Percentiles rank a stretch among this genome's conserved stretches.
Evolutionary conservation across 2,329 filamentous ascomycete species (phyloP).

Genomic region (Diaporthe aspalathi): DNA sequence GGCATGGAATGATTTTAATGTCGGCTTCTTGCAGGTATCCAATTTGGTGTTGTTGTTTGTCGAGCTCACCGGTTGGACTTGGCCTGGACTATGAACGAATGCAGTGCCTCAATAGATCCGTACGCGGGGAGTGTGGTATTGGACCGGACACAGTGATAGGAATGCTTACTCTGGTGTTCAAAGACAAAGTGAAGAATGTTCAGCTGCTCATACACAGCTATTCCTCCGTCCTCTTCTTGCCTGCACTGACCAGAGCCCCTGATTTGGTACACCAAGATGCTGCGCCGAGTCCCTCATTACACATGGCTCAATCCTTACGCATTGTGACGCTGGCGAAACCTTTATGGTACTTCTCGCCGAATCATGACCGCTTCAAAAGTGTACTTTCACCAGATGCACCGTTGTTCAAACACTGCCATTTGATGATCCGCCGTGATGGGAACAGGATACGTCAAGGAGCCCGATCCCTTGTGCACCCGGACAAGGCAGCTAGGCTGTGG

Average conservation of each 20-base stretch:
- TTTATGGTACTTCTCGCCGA: neutral
- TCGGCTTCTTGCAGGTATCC: neutral
- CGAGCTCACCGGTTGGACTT: too few species aligned
- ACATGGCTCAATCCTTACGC: neutral
- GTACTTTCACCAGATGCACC: neutral
- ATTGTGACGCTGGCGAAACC: neutral
- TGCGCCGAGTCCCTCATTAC: conserved; percentile 8
- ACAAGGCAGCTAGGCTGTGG: conserved; percentile 9
- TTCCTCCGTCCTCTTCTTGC: neutral
- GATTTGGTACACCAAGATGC: conserved; percentile 19
- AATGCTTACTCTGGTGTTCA: neutral
- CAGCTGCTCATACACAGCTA: neutral
- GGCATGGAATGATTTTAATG: neutral
- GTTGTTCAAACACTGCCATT: neutral
- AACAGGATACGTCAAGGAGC: neutral
- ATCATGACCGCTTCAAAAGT: neutral
- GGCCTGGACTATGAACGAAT: neutral
- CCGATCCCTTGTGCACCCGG: neutral
- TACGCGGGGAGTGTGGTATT: neutral
- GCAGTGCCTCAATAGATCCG: neutral
- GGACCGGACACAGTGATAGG: neutral
- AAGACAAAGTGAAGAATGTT: neutral
- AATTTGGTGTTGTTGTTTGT: neutral
- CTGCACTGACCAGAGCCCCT: neutral
- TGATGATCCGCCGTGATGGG: neutral